These are phyloP conservation scores for Pythium pectinolyticum DNA, from an alignment of 352 stramenopile species.

Conservation along the genomic window DNA sequence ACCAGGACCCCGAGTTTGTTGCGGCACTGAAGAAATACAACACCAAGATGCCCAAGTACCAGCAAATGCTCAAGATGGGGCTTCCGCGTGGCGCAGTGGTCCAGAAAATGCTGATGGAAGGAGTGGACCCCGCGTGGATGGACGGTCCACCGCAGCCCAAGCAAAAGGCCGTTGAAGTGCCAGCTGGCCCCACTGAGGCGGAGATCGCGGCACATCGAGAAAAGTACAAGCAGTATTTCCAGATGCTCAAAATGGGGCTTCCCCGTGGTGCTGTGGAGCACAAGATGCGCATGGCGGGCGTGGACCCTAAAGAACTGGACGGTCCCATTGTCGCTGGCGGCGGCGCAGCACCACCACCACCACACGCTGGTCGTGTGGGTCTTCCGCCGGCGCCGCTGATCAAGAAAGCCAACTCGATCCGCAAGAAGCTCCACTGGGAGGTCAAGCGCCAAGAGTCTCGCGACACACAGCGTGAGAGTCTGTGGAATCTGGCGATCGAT, in stretches of 20 bases:
- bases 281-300: slow-evolving; percentile 76
- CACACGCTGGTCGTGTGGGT: slow-evolving; percentile 22
- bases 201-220: slow-evolving; percentile 56
- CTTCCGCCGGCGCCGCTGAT: slow-evolving; percentile 12
- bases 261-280: slow-evolving; percentile 79
- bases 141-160: slow-evolving; percentile 53
- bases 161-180: slow-evolving; percentile 31
- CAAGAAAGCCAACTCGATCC: slow-evolving; percentile 72
- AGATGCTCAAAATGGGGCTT: slow-evolving; percentile 79
- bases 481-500: slow-evolving; percentile 51
- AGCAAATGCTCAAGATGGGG: slow-evolving; percentile 81
- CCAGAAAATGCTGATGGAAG: slow-evolving; percentile 86
- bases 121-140: slow-evolving; percentile 61
- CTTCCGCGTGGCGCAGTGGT: slow-evolving; percentile 64
- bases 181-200: slow-evolving; percentile 39
- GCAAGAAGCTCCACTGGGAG: slow-evolving; percentile 87
- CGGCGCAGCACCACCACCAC: slow-evolving; percentile 21
- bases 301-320: slow-evolving; percentile 70
- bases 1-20: slow-evolving; percentile 49
- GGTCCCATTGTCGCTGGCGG: slow-evolving; percentile 37
- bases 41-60: slow-evolving; percentile 66
- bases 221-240: slow-evolving; percentile 85
- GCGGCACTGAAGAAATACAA: slow-evolving; percentile 61
- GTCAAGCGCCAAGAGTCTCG: slow-evolving; percentile 47
- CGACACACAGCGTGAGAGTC: slow-evolving; percentile 51